phyloP scores from a whole-genome alignment of 805 yeast genomes.

The Candida sithepensis region DNA sequence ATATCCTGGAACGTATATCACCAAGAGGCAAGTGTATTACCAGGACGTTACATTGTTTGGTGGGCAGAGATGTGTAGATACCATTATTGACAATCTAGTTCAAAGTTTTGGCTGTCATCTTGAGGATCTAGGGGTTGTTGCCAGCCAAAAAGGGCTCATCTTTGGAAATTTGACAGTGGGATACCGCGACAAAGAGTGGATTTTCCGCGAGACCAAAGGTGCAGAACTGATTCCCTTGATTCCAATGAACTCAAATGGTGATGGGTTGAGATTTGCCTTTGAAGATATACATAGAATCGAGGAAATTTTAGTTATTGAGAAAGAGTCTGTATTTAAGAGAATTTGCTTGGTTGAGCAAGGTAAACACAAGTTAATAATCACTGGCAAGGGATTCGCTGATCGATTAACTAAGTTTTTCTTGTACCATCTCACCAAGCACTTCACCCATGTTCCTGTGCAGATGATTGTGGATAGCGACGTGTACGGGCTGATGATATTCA shows the following conservation, averaged over 20 bases:
- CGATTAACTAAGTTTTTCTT: constrained; percentile 44
- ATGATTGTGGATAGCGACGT: constrained; percentile 64
- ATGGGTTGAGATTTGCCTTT: constrained; percentile 13
- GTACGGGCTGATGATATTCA: constrained; percentile 53
- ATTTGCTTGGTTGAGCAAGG: constrained; percentile 17
- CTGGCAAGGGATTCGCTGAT: constrained; percentile 72
- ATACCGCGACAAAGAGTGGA: constrained; percentile 11
- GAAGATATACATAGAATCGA: constrained; percentile 13
- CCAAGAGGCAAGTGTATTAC: constrained; percentile 59
- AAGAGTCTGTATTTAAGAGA: constrained; percentile 46
- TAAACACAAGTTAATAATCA: constrained; percentile 35
- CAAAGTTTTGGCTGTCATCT: constrained; percentile 36
- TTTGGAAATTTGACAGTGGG: constrained; percentile 34
- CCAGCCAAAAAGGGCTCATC: constrained; percentile 56
- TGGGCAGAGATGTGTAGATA: constrained; percentile 40
- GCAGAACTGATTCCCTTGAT: constrained; percentile 39
- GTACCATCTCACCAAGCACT: constrained; percentile 22
- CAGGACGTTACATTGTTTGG: constrained; percentile 50
- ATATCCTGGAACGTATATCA: constrained; percentile 19
- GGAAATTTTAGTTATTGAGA: constrained; percentile 44
- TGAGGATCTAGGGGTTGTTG: constrained; percentile 39
- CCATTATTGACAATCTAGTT: constrained; percentile 36
- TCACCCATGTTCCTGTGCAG: constrained; percentile 31
- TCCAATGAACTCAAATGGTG: constrained; percentile 15
- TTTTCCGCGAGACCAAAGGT: constrained; percentile 14